Percentiles rank a stretch among this genome's conserved stretches.
Conservation (phyloP, 1,139 yeast species). For the Maudiozyma humilis region DNA sequence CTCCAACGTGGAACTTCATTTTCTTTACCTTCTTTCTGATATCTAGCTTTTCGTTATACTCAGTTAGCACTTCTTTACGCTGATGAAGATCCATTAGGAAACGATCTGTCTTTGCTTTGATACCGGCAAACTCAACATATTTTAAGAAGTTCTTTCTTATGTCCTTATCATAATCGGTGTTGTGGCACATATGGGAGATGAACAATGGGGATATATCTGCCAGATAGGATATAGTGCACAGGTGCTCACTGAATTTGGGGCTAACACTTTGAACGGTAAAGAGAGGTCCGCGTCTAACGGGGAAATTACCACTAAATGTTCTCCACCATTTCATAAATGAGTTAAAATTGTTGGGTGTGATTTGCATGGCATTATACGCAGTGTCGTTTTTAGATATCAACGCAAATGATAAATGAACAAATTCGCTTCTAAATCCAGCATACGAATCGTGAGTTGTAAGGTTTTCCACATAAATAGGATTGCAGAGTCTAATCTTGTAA, state of each 20-base stretch:
- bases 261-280: conserved; percentile 42
- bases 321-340: conserved; percentile 84
- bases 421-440: conserved; percentile 68
- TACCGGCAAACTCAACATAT: conserved; percentile 55
- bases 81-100: conserved; percentile 80
- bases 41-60: conserved; percentile 49
- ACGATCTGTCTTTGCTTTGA: conserved; percentile 60
- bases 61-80: conserved; percentile 59
- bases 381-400: conserved; percentile 42
- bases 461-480: conserved; percentile 53
- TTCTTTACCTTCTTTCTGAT: conserved; percentile 48
- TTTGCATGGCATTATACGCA: conserved; percentile 63
- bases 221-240: conserved; percentile 74
- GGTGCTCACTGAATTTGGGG: conserved; percentile 66
- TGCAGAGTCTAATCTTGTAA: conserved; percentile 52
- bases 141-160: conserved; percentile 41
- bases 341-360: conserved; percentile 59
- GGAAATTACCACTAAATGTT: conserved; percentile 64
- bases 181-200: conserved; percentile 63
- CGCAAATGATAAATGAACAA: conserved; percentile 67
- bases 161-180: conserved; percentile 40
- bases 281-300: conserved; percentile 64
- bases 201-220: conserved; percentile 66
- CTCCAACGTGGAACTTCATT: conserved; percentile 44
- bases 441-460: conserved; percentile 59